Percentiles rank a stretch among this genome's conserved stretches.
These are phyloP conservation scores for Psilocybe sp. DNA, from an alignment of 768 basidiomycete species.

Conservation along the genomic window DNA sequence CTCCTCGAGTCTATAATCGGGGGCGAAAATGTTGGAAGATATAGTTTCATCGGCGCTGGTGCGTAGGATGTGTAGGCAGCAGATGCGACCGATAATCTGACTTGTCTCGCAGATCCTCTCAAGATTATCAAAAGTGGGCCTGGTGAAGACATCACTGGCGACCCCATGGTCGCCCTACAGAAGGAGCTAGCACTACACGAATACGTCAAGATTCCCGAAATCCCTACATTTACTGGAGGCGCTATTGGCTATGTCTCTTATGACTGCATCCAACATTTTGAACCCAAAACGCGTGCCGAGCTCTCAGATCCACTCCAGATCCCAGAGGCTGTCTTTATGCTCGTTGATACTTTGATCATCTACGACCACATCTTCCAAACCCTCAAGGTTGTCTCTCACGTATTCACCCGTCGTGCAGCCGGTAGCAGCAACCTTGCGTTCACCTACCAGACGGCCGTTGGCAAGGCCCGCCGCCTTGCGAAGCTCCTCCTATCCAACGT, in stretches of 20 bases:
- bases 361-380: constrained; percentile 97
- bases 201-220: constrained; percentile 88
- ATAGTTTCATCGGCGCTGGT: constrained; percentile 97
- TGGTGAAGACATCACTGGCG: constrained; percentile 77
- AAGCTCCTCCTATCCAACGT: constrained; percentile 51
- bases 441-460: constrained; percentile 85
- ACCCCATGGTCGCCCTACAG: constrained; percentile 83
- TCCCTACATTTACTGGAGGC: constrained; percentile 94
- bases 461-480: constrained; percentile 80
- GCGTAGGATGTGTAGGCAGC: constrained; percentile 14
- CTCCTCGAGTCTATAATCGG: constrained; percentile 89
- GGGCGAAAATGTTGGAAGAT: constrained; percentile 89
- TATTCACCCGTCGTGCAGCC: constrained; percentile 76
- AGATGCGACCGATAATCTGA: not conserved
- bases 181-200: constrained; percentile 82
- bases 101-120: constrained; percentile 70
- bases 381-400: constrained; percentile 94
- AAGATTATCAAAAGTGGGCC: constrained; percentile 90
- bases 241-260: constrained; percentile 97
- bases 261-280: constrained; percentile 95
- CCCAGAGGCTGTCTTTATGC: constrained; percentile 96
- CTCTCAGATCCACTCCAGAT: constrained; percentile 80
- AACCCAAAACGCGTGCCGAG: constrained; percentile 82
- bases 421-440: constrained; percentile 69
- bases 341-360: constrained; percentile 91